These are phyloP conservation scores for Sporopachydermia cereana DNA, from an alignment of 1,139 yeast species.

Conservation along the genomic window DNA sequence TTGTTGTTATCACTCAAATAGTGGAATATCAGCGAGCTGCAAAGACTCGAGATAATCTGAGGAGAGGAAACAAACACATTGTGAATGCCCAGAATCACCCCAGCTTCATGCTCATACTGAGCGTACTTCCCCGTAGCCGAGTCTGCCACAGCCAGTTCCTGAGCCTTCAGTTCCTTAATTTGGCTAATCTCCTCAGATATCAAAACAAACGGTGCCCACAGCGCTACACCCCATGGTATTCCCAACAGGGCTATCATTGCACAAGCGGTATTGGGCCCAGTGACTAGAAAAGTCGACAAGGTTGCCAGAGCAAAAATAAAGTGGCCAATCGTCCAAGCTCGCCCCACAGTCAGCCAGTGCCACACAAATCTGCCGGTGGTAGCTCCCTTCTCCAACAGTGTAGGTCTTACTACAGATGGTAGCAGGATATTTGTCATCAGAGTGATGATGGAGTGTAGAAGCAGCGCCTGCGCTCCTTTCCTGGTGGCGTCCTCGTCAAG, in stretches of 20 bases:
- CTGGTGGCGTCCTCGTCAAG: slow-evolving; percentile 31
- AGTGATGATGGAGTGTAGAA: slow-evolving; percentile 32
- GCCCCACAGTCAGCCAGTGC: slow-evolving; percentile 21
- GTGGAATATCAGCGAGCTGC: slow-evolving; percentile 29
- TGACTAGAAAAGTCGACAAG: slow-evolving; percentile 29
- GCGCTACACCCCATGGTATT: slow-evolving; percentile 38
- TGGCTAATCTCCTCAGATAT: slow-evolving; percentile 37
- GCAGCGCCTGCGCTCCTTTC: slow-evolving; percentile 32
- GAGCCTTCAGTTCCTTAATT: slow-evolving; percentile 28
- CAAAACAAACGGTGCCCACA: slow-evolving; percentile 41
- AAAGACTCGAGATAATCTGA: slow-evolving; percentile 33
- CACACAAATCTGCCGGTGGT: slow-evolving; percentile 11
- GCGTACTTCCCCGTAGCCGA: slow-evolving; percentile 4
- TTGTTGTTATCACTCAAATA: slow-evolving; percentile 17
- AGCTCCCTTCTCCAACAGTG: slow-evolving; percentile 7
- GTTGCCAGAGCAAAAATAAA: slow-evolving; percentile 29
- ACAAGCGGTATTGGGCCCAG: slow-evolving; percentile 27
- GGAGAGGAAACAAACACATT: slow-evolving; percentile 39
- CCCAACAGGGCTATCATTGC: slow-evolving; percentile 33
- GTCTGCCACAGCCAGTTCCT: background rate
- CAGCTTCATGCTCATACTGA: slow-evolving; percentile 33
- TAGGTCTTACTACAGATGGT: slow-evolving; percentile 25
- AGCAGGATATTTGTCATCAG: slow-evolving; percentile 27
- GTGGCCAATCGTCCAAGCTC: slow-evolving; percentile 33
- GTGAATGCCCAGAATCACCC: slow-evolving; percentile 35